A percentile compares a stretch with the other conserved stretches of the same genome.
Conservation (phyloP, 352 stramenopile species). For the Pythium dissotocum region DNA sequence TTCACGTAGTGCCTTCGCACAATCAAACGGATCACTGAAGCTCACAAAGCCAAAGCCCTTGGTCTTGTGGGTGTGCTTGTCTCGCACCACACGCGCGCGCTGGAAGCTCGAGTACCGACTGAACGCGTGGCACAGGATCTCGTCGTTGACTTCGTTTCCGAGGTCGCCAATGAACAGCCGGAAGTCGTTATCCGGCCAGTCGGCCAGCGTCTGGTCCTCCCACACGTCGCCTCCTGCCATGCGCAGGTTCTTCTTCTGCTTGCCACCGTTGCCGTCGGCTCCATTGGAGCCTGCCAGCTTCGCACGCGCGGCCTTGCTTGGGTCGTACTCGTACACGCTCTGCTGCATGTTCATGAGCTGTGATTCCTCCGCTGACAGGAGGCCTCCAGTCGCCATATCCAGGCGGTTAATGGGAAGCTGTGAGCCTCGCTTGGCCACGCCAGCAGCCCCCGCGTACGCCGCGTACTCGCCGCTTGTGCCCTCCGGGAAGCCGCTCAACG, state of each 20-base stretch:
- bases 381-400: slow-evolving; percentile 68
- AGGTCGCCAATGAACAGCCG: slow-evolving; percentile 96
- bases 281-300: background rate
- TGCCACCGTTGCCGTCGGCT: slow-evolving; percentile 17
- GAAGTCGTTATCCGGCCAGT: slow-evolving; percentile 97
- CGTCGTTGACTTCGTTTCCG: slow-evolving; percentile 91
- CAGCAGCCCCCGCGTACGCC: slow-evolving; percentile 20
- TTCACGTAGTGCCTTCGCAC: slow-evolving; percentile 92
- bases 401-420: slow-evolving; percentile 44
- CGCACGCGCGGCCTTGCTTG: slow-evolving; percentile 37
- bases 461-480: slow-evolving; percentile 55
- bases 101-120: slow-evolving; percentile 75
- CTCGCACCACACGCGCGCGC: slow-evolving; percentile 73
- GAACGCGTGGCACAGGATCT: slow-evolving; percentile 82
- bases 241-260: slow-evolving; percentile 59
- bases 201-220: slow-evolving; percentile 90
- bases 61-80: slow-evolving; percentile 89
- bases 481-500: slow-evolving; percentile 64
- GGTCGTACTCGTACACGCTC: slow-evolving; percentile 85
- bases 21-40: slow-evolving; percentile 94
- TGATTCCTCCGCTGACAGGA: slow-evolving; percentile 70
- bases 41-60: slow-evolving; percentile 96
- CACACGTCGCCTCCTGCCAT: slow-evolving; percentile 88
- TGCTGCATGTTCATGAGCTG: slow-evolving; percentile 83
- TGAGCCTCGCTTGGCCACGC: background rate